phyloP scores from a whole-genome alignment of 148 eudicot genomes.

The Rhododendron williamsianum region DNA sequence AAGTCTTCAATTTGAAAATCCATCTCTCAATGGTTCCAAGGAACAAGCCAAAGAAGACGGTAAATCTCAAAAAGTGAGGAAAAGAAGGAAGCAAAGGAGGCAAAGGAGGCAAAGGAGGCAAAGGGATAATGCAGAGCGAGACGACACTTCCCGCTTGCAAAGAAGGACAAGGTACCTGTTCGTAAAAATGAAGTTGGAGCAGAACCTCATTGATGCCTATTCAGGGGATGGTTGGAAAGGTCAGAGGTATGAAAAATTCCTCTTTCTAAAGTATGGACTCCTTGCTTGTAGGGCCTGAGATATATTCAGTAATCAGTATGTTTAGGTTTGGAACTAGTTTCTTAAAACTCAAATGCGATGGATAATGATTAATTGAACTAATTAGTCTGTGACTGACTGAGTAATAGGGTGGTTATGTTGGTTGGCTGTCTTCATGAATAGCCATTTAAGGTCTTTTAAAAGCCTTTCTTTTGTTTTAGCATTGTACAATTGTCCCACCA shows the following conservation, averaged over 20 bases:
- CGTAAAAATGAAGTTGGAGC: slow-evolving; percentile 80
- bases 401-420: neutral
- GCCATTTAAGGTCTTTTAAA: neutral
- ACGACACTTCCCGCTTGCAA: slow-evolving; percentile 65
- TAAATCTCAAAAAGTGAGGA: slow-evolving; percentile 33
- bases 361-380: neutral
- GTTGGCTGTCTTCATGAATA: neutral
- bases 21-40: slow-evolving; percentile 4
- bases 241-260: slow-evolving; percentile 59
- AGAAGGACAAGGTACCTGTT: slow-evolving; percentile 75
- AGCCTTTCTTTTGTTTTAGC: neutral
- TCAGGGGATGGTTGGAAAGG: slow-evolving; percentile 97
- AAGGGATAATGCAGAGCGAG: slow-evolving; percentile 38
- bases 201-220: slow-evolving; percentile 93
- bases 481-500: neutral
- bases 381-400: neutral
- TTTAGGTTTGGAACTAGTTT: slow-evolving; percentile 3
- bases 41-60: slow-evolving; percentile 16
- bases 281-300: neutral
- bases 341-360: neutral
- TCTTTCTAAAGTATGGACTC: neutral
- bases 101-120: slow-evolving; percentile 23
- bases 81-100: slow-evolving; percentile 31
- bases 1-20: slow-evolving; percentile 21
- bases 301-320: neutral